These are phyloP conservation scores for Gossypium schwendimanii DNA, from an alignment of 441 rosid species.

Conservation along the genomic window DNA sequence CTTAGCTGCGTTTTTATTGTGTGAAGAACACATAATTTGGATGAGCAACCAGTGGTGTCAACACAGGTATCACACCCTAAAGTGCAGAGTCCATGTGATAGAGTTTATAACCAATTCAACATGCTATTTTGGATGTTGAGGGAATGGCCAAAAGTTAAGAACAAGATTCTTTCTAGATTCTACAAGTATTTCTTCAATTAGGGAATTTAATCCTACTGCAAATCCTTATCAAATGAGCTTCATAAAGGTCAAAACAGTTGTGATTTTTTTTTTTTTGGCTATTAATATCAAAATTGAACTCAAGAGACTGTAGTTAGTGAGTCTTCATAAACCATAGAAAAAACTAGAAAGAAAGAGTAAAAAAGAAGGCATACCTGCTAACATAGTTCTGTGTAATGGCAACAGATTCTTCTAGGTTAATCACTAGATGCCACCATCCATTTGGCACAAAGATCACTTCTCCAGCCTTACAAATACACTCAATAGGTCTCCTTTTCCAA, in stretches of 20 bases:
- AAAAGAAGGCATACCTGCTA: slow-evolving; percentile 54
- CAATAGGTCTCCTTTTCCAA: slow-evolving; percentile 74
- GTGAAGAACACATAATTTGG: not conserved
- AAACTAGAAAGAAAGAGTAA: not conserved
- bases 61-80: not conserved
- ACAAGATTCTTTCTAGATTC: not conserved
- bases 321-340: not conserved
- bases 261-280: not conserved
- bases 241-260: not conserved
- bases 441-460: slow-evolving; percentile 91
- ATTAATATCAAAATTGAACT: not conserved
- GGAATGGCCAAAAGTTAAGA: not conserved
- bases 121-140: not conserved
- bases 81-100: not conserved
- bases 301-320: not conserved
- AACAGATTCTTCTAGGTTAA: slow-evolving; percentile 86
- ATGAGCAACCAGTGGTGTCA: not conserved
- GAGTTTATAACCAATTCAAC: not conserved
- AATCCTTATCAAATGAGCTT: not conserved
- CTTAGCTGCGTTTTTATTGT: not conserved
- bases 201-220: not conserved
- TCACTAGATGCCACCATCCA: slow-evolving; percentile 99
- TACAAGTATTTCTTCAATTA: not conserved
- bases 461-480: slow-evolving; percentile 86
- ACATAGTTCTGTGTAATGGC: slow-evolving; percentile 94